Conservation (phyloP, 768 basidiomycete species). For the Auricularia heimuer region DNA sequence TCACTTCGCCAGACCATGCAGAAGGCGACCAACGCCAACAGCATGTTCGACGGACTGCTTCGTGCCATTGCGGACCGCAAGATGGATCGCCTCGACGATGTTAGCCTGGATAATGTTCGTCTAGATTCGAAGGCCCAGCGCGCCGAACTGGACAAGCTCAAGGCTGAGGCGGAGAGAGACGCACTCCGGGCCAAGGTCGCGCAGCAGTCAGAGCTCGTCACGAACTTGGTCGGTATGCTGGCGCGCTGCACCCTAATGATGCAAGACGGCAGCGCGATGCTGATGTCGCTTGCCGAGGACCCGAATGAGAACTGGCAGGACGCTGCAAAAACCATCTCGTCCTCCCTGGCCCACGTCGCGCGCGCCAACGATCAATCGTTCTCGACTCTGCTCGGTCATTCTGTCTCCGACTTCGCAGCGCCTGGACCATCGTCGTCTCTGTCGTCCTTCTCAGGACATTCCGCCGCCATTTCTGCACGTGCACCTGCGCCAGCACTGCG, state of each 20-base stretch:
- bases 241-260: slow-evolving; percentile 69
- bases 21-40: slow-evolving; percentile 61
- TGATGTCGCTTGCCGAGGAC: slow-evolving; percentile 28
- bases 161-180: slow-evolving; percentile 55
- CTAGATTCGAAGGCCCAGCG: slow-evolving; percentile 55
- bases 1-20: slow-evolving; percentile 47
- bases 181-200: slow-evolving; percentile 51
- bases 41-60: slow-evolving; percentile 80
- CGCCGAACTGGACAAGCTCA: slow-evolving; percentile 60
- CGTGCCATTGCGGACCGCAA: slow-evolving; percentile 73
- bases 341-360: slow-evolving; percentile 43
- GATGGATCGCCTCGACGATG: slow-evolving; percentile 68
- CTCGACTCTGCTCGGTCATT: slow-evolving; percentile 54
- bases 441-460: slow-evolving; percentile 43
- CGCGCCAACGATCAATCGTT: slow-evolving; percentile 65
- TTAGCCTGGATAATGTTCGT: slow-evolving; percentile 57
- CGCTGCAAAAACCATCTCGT: slow-evolving; percentile 30
- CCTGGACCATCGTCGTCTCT: slow-evolving; percentile 19
- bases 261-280: slow-evolving; percentile 44
- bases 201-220: slow-evolving; percentile 56
- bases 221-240: slow-evolving; percentile 69
- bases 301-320: slow-evolving; percentile 13
- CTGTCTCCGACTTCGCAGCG: slow-evolving; percentile 48
- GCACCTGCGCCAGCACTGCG: slow-evolving; percentile 38
- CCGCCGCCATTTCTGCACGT: slow-evolving; percentile 36